Conservation (phyloP, 75 land plant genomes). For the Cunninghamia lanceolata region DNA sequence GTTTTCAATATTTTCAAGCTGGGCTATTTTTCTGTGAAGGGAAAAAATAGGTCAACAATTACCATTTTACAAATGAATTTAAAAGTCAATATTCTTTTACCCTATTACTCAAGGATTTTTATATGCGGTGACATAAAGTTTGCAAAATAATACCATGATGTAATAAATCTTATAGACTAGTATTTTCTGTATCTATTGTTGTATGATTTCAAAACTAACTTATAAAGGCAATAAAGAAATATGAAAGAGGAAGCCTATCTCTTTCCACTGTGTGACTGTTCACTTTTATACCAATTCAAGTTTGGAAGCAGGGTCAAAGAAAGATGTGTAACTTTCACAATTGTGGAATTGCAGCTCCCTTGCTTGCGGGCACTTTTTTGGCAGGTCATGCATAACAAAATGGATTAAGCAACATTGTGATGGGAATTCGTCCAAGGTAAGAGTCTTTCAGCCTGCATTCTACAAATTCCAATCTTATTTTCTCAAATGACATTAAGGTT, state of each 20-base stretch:
- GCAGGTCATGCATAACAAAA: background rate
- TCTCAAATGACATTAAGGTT: too few relatives aligned
- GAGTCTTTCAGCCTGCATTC: background rate
- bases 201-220: background rate
- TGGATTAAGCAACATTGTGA: background rate
- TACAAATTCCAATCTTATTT: background rate
- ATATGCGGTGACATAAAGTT: background rate
- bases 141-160: background rate
- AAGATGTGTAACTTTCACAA: background rate
- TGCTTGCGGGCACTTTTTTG: conserved; percentile 1
- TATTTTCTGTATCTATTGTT: background rate
- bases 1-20: too few relatives aligned
- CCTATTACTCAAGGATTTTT: background rate
- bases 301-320: background rate
- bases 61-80: background rate
- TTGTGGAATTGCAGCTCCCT: background rate
- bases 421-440: background rate
- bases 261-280: background rate
- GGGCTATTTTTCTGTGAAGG: too few relatives aligned
- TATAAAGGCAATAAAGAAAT: background rate
- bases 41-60: too few relatives aligned
- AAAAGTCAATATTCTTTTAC: background rate
- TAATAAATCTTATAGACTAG: background rate
- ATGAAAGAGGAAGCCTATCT: too few relatives aligned
- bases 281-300: background rate